Evolutionary conservation across 331 rosid genomes (phyloP), one percentile per base, ranked within the genome.

Genomic region (Malus hybrid): DNA sequence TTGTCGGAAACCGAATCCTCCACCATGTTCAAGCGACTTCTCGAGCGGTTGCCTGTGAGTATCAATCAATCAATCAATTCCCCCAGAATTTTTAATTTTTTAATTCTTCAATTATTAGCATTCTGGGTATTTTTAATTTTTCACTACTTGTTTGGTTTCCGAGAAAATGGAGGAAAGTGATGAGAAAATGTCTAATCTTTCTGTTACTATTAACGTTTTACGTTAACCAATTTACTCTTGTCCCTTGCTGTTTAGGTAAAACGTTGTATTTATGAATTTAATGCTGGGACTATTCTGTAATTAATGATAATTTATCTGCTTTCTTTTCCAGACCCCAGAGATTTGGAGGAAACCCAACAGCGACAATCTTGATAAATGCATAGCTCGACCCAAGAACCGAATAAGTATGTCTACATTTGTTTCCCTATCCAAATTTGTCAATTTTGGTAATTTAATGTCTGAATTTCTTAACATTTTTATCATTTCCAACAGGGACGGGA

Each of bases 301-400:
- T 62, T 62, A 30, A 58, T 16, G 18, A 36, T 33, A 9, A 18
- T 30, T 36, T 18, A 73, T 73, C 29, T 62, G n/a, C 3, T 53
- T 70, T 20, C 36, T 15, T 77, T 75, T 74, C 39, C 78, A 95
- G 99, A 83, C 84, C 57, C 91, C 94, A 22, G 98, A 88, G 68
- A 92, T 95, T 85, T 95, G 99, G 99, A 82, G 66, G 90, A 95
- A 87, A 39, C 99, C 97, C 28, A 86, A 78, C 29, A 92, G 94
- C 63, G 89, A 88, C 69, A 81, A 74, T 69, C 88, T 85, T 72
- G 68, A 76, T 33, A 83, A 84, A 78, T 95, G 99, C 85, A 84
- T 90, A 70, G 33, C 78, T 44, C 89, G 89, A 75, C 86, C 93
- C 53, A 84, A 55, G 84, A 88, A 87, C 72, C 85, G 70, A 53